Evolutionary conservation across 208 protist genomes (phyloP), one percentile per base, ranked within the genome.

Genomic region (Leishmania martiniquensis): DNA sequence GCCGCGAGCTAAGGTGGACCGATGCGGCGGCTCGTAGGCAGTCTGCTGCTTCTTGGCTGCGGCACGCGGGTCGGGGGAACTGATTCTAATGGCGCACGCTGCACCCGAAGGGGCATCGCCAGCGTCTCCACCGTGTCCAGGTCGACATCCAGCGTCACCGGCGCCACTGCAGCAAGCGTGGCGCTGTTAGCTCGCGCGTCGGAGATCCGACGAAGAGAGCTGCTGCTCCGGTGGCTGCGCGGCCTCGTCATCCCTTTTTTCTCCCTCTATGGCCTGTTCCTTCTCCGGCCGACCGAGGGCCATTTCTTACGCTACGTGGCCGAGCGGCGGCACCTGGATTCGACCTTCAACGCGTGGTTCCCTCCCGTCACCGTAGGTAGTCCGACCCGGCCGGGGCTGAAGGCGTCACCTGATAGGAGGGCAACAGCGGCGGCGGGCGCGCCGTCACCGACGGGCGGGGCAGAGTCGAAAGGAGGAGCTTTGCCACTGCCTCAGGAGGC

Each of bases 251-350:
- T 96, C 29, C 90, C 90, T 6, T 79, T 65, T 42, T 93, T 96
- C 80, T 74, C 82, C 25, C 10, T 83, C 17, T 91, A 89, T 70
- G 88, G 86, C 0, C 82, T 96, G 17, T 90, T 92, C 68, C 44
- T 96, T 47, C 52, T 89, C 2, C 87, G 92, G 7, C 92, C 92
- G 29, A 89, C 84, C 29, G 87, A 96, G 75, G 92, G 92, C 2
- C 92, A 96, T 72, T 96, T 96, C 54, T 60, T 94, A 34, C 87
- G 92, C 34, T 94, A 96, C 78, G 51, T 93, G 42, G 90, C 88
- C 5, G 90, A 93, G 82, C 88, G 92, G 25, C 84, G 92, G 25
- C 87, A 91, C 79, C 78, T 87, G 54, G 92, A 96, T 29, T 15
- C 81, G 2, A 20, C 59, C 13, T 94, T 96, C 77, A 92, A 96